Base-by-base conservation (phyloP, 805 yeast genomes). In the Phaffomyces thermotolerans region DNA sequence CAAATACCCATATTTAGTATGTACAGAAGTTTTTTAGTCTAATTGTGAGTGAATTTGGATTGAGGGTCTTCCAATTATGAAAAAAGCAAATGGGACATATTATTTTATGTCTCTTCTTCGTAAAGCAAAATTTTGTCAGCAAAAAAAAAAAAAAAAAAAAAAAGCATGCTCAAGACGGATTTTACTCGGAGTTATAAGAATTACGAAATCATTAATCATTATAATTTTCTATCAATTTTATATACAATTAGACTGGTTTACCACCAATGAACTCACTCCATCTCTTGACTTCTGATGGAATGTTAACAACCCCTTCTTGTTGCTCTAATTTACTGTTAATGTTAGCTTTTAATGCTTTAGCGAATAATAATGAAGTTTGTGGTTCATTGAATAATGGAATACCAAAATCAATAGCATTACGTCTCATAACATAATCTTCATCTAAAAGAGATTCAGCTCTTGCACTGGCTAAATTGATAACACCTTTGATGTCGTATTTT, bases 221-320 rank as follows among this genome's bases (percentile, higher is more conserved):
- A 6, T 13, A 6, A 4, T 34, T 27, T n/a, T 22, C 20, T 25
- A 15, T 35, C 25, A 22, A 27, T 27, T 27, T 27, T 25, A 25
- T 25, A 27, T 27, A 27, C 29, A 27, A 20, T 50, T 54, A 67
- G 36, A 88, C 90, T 42, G 95, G 93, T 73, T 87, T 90, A 42
- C 95, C 95, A 46, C 95, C 96, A 59, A 93, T 78, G 60, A 84
- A 93, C 64, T 91, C 97, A 69, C 95, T 87, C 99, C 99, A 93
- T 67, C 97, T 79, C 60, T 72, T 75, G 42, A 89, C 98, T 69
- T 93, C 98, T 18, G 67, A 58, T 44, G 99, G 98, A 53, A 91
- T 76, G 25, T 63, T 67, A 44, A 81, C 78, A 10, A 31, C 42
- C 65, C 64, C 36, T 14, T 63, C 65, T 30, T 67, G 67, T 45